phyloP scores from a whole-genome alignment of 352 stramenopile genomes.

The Aphanomyces astaci region DNA sequence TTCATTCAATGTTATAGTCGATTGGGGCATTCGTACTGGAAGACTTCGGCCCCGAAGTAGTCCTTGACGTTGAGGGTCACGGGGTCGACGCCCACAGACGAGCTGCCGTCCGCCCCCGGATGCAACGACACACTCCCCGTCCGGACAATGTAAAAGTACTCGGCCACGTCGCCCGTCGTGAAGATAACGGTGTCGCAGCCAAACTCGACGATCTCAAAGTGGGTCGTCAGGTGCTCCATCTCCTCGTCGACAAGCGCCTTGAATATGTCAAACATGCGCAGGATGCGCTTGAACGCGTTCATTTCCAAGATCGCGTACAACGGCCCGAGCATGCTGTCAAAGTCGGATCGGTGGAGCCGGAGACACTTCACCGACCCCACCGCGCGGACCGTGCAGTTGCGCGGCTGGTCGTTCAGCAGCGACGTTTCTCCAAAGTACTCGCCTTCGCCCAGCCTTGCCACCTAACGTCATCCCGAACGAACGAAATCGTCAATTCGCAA shows the following conservation, averaged over 20 bases:
- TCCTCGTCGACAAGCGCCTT: constrained; percentile 47
- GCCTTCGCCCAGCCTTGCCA: constrained; percentile 50
- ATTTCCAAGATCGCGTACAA: constrained; percentile 63
- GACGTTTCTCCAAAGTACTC: constrained; percentile 90
- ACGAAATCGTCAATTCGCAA: too few relatives aligned
- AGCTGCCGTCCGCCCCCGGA: constrained; percentile 1
- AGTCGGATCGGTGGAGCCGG: constrained; percentile 57
- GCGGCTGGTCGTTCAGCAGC: constrained; percentile 83
- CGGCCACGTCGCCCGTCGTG: constrained; percentile 40
- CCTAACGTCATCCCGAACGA: too few relatives aligned
- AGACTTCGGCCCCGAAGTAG: constrained; percentile 57
- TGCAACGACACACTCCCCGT: constrained; percentile 29
- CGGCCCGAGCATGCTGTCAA: constrained; percentile 67
- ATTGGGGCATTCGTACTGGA: too few relatives aligned
- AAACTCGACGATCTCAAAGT: constrained; percentile 73
- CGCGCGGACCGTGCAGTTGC: constrained; percentile 61
- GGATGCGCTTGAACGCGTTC: constrained; percentile 62
- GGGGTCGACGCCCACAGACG: constrained; percentile 30
- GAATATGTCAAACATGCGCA: constrained; percentile 49
- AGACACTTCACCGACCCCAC: constrained; percentile 63
- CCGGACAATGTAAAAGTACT: constrained; percentile 72
- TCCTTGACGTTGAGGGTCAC: constrained; percentile 66
- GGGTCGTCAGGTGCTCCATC: constrained; percentile 58
- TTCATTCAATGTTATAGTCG: too few relatives aligned
- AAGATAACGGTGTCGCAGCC: constrained; percentile 58